Evolutionary conservation across 257 asterid genomes (phyloP).

Genomic region (Osmanthus fragrans): DNA sequence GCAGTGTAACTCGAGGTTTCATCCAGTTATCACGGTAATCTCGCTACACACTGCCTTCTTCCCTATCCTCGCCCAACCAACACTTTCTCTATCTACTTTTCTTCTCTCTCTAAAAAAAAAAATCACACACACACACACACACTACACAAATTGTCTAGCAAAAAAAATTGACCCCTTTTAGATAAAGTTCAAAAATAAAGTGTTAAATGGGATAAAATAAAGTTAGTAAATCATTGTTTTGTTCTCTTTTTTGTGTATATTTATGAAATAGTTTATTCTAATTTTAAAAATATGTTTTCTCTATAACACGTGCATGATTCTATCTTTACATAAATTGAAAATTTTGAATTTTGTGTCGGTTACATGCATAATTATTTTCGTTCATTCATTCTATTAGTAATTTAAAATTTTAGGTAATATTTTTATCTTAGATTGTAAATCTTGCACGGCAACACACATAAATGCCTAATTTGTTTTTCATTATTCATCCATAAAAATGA

Average conservation of each 20-base stretch:
- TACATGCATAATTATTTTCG: no score
- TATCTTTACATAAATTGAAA: background rate
- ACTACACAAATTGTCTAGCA: background rate
- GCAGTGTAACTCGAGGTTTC: constrained; percentile 7
- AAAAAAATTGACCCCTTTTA: background rate
- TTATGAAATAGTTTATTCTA: background rate
- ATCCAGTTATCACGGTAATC: constrained; percentile 34
- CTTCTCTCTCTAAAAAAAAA: background rate
- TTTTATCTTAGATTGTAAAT: no score
- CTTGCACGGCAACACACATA: no score
- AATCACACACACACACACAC: background rate
- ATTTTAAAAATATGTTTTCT: background rate
- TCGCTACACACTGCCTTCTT: constrained; percentile 26
- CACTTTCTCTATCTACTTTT: background rate
- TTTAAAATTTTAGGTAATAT: no score
- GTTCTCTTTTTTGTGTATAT: background rate
- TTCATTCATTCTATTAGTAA: no score
- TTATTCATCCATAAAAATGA: no score
- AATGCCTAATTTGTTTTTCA: no score
- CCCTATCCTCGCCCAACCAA: constrained; percentile 10
- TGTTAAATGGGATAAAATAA: background rate
- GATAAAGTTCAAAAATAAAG: background rate
- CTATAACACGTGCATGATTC: background rate
- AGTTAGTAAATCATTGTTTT: background rate
- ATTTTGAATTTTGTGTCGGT: no score